These are phyloP conservation scores for Excoecaria agallocha DNA, from an alignment of 345 rosid genomes.

Conservation along the genomic window DNA sequence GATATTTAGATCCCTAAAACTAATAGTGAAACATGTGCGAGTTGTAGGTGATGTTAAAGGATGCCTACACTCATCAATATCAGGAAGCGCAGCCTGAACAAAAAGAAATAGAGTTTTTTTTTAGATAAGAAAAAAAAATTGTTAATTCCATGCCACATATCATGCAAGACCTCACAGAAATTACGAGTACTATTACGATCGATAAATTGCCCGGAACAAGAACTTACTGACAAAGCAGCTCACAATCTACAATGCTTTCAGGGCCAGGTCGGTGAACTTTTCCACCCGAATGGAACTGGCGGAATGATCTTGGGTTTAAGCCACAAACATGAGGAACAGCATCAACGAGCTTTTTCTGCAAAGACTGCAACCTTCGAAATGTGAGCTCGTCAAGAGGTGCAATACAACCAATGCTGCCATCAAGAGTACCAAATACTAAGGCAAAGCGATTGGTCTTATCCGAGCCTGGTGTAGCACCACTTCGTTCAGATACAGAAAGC, in stretches of 20 bases:
- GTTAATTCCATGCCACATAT: not conserved
- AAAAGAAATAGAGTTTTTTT: not conserved
- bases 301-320: constrained; percentile 87
- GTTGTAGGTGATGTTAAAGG: not conserved
- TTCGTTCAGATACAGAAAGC: constrained; percentile 61
- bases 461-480: constrained; percentile 48
- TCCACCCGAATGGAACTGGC: constrained; percentile 75
- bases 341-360: constrained; percentile 86
- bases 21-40: not conserved
- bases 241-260: constrained; percentile 91
- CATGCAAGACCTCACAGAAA: not conserved
- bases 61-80: not conserved
- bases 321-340: constrained; percentile 94
- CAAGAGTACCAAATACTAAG: constrained; percentile 80
- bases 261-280: constrained; percentile 93
- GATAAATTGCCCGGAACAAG: constrained; percentile 11
- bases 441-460: constrained; percentile 95
- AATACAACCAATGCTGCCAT: constrained; percentile 88
- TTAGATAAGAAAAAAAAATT: not conserved
- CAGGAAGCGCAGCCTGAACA: not conserved
- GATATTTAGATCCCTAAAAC: not conserved
- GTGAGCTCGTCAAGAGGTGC: constrained; percentile 95
- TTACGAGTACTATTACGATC: not conserved
- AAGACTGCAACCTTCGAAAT: constrained; percentile 87
- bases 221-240: constrained; percentile 87